phyloP scores from a whole-genome alignment of 2,329 filamentous ascomycete genomes.

The Beauveria australis region DNA sequence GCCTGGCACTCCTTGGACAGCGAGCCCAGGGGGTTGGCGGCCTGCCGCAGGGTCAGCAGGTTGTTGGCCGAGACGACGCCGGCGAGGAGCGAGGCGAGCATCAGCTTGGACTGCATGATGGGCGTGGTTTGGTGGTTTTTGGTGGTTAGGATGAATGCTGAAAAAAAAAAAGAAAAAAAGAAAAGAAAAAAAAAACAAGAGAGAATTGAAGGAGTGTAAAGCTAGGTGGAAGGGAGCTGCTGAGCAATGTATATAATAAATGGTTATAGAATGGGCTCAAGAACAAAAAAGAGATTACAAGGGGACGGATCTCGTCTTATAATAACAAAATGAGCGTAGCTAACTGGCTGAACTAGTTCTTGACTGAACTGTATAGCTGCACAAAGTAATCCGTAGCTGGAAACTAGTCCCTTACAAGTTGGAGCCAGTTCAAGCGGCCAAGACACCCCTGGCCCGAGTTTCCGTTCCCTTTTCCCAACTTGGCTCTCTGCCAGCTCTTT shows the following conservation, averaged over 20 bases:
- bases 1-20: slow-evolving; percentile 17
- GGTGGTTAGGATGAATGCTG: slow-evolving; percentile 26
- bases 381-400: too few relatives aligned
- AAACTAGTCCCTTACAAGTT: too few relatives aligned
- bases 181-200: neutral
- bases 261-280: too few relatives aligned
- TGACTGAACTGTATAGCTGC: too few relatives aligned
- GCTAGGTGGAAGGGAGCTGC: too few relatives aligned
- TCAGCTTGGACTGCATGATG: slow-evolving; percentile 11
- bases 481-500: neutral
- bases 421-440: neutral
- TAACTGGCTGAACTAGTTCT: too few relatives aligned
- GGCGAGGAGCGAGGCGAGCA: slow-evolving; percentile 8
- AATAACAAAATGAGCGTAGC: too few relatives aligned
- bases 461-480: neutral
- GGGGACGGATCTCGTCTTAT: too few relatives aligned
- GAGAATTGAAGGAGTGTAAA: neutral
- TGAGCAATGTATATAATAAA: too few relatives aligned
- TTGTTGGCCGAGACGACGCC: slow-evolving; percentile 1
- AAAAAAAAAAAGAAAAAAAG: too few relatives aligned
- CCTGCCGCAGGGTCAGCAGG: slow-evolving; percentile 17
- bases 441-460: neutral
- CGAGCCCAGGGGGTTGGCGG: slow-evolving; percentile 10
- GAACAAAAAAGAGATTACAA: too few relatives aligned
- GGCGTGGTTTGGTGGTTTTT: neutral